Base-by-base conservation (phyloP, 371 early-diverging fungal genomes). In the Mucor racemosus region DNA sequence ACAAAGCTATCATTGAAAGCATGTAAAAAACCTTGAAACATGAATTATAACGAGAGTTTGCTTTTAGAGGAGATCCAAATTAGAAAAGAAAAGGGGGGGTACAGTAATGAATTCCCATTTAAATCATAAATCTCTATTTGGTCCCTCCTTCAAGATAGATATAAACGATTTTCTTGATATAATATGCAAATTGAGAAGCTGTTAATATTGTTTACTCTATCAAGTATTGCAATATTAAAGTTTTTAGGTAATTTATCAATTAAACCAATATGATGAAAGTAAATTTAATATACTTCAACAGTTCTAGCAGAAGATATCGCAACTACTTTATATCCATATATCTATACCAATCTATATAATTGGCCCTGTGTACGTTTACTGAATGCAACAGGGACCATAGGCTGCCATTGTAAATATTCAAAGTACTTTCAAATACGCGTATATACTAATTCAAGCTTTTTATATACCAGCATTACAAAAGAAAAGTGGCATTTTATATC, bases 291-390 rank as follows among this genome's bases (percentile, higher is more conserved):
- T 19, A n/a, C 10, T 10, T 19, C 4, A 39, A 10, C 13, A 71
- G 71, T 59, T 13, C 53, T 53, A 35, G 72, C 77, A 60, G 74
- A 78, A 54, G 81, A 81, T 63, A 77, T 81, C 48, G 76, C 78
- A n/a, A 71, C 78, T 1, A 79, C 72, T 26, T 19, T 80, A 26
- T 81, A 86, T 63, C 86, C 85, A 21, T 72, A 73, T 60, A 73
- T 86, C 9, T 88, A 88, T 71, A 84, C 77, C 41, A 77, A 84
- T 65, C 65, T 86, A 33, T 76, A 75, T 55, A 86, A 81, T 19
- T 77, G 84, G 74, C 86, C 88, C 1, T 89, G 90, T 64, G 79
- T 88, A 7, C 80, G 89, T n/a, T 69, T 90, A 35, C 71, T 88
- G 17, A 85, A 85, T 68, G 81, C 88, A 4, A 80, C 84, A 9